Base-by-base conservation (phyloP, 768 basidiomycete genomes). In the Atractiella rhizophila region DNA sequence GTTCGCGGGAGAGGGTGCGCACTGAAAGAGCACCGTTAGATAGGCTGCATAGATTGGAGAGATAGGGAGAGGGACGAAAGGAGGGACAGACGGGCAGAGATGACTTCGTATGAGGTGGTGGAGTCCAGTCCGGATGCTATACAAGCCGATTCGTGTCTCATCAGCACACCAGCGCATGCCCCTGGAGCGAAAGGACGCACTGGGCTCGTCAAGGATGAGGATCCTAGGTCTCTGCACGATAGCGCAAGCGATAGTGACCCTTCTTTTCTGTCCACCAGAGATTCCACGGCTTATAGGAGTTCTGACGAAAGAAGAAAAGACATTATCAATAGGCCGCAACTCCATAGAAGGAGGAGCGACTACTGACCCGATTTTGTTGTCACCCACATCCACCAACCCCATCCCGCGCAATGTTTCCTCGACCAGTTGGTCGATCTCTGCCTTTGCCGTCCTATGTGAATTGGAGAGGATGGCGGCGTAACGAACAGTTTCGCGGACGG, bases 241-340 rank as follows among this genome's bases (percentile, higher is more conserved):
- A 2, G 68, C 64, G 47, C 67, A 68, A 9, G 69, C 73, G 31
- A 71, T 67, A 10, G 68, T 66, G 5, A 69, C 66, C 5, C 68
- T 63, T n/a, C 73, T 63, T 49, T 70, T 71, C 54, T 76, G 73
- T 3, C 74, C 71, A 7, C 71, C 71, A 18, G 68, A 69, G 28
- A 74, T 68, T 2, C 73, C 73, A 35, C 70, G 60, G 28, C 64
- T 61, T 15, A 71, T 60, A 1, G 69, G 64, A 1, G 68, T 73
- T 1, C 72, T 71, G 34, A 75, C 71, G 24, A 73, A 57, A 0
- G 63, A 57, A 2, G 47, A 45, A 32, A 73, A 57, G 2, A 67
- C 65, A 2, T 60, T 50, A 23, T 62, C 57, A 13, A 72, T 67
- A 4, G 66, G 59, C 1, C 56, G 46, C n/a, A n/a, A n/a, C n/a